A percentile compares a stretch with the other conserved stretches of the same genome.
Conservation (phyloP, 306 rosid species). For the Gastrolobium villosum region DNA sequence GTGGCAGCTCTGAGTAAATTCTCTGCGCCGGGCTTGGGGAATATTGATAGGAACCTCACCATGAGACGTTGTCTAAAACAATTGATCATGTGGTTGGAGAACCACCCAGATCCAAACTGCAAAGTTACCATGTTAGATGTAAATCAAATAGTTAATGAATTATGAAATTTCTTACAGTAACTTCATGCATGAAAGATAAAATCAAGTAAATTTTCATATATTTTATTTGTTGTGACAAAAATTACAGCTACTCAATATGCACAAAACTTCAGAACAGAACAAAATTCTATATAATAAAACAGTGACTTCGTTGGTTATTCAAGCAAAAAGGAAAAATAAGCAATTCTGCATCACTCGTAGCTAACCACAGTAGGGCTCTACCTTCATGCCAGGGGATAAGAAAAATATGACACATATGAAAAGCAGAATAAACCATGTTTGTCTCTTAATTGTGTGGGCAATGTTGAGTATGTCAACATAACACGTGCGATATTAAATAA, state of each 20-base stretch:
- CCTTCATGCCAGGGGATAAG: constrained; percentile 28
- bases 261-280: constrained; percentile 28
- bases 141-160: constrained; percentile 27
- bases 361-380: constrained; percentile 9
- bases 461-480: constrained; percentile 10
- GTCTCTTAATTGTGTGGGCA: constrained; percentile 18
- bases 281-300: constrained; percentile 32
- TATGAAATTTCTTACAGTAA: constrained; percentile 19
- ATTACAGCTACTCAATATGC: constrained; percentile 15
- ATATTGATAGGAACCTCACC: constrained; percentile 79
- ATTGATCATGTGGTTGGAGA: constrained; percentile 61
- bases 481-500: constrained; percentile 23
- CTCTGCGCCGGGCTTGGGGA: constrained; percentile 73
- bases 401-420: constrained; percentile 39
- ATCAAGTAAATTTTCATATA: not conserved
- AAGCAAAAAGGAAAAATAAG: constrained; percentile 31
- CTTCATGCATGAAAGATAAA: constrained; percentile 28
- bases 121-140: constrained; percentile 47
- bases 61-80: constrained; percentile 74
- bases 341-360: constrained; percentile 16
- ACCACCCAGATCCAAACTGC: constrained; percentile 91
- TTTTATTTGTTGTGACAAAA: not conserved
- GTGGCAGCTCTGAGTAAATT: constrained; percentile 74
- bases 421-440: constrained; percentile 6
- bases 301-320: constrained; percentile 20